Percentiles rank a stretch among this genome's conserved stretches.
These are phyloP conservation scores for Stentor coeruleus DNA, from an alignment of 73 alveolate species.

Conservation along the genomic window DNA sequence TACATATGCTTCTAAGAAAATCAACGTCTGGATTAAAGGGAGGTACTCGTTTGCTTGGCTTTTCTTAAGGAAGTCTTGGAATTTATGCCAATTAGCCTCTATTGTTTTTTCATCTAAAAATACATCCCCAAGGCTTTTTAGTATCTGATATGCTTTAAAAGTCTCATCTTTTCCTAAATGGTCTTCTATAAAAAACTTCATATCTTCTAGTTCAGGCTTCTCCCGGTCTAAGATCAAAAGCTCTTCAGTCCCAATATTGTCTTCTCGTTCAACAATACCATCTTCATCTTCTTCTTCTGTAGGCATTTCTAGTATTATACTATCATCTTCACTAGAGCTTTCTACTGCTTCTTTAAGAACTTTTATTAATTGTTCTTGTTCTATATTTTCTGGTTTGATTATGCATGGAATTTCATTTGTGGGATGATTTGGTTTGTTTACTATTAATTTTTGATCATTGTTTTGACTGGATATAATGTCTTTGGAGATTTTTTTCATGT, in stretches of 20 bases:
- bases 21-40: neutral
- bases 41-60: neutral
- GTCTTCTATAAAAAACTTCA: neutral
- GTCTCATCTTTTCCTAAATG: neutral
- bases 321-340: neutral
- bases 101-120: neutral
- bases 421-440: too few species aligned
- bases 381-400: neutral
- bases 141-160: neutral
- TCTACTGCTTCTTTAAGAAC: neutral
- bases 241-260: neutral
- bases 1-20: neutral
- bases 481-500: constrained; percentile 12
- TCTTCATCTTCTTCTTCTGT: neutral
- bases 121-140: neutral
- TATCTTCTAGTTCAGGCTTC: neutral
- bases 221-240: neutral
- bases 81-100: neutral
- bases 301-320: neutral
- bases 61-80: neutral
- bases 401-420: neutral
- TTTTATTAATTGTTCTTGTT: neutral
- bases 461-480: constrained; percentile 1
- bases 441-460: neutral
- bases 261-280: neutral